Evolutionary conservation across 2,329 filamentous ascomycete species (phyloP), one percentile per base, ranked within the genome.

Genomic region (Talaromyces islandicus): DNA sequence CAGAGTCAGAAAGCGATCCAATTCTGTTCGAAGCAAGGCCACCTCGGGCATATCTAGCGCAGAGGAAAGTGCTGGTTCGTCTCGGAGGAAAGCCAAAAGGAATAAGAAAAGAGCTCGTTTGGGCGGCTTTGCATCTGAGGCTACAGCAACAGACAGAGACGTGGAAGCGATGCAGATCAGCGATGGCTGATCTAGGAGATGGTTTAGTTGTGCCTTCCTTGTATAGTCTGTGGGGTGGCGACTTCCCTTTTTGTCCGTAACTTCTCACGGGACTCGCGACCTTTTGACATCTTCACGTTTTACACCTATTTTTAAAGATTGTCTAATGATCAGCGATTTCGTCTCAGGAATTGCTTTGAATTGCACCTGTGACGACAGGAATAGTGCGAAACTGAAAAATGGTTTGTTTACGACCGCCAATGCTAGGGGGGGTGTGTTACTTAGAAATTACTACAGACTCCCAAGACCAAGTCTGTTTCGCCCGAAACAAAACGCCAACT

Each of bases 401-500:
- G 59, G 59, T 41, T 35, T 29, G 50, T 57, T 38, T 27, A 41
- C 30, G 17, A 52, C 17, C 17, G 48, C n/a, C 11, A 30, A 27
- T 29, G 17, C 27, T n/a, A n/a, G n/a, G n/a, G n/a, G n/a, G n/a
- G n/a, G n/a, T n/a, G 2, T 24, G 30, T 52, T 30, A 55, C 61
- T 59, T 21, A 61, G 3, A 24, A 52, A 3, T 7, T 0, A 12
- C 4, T 21, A 54, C 48, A 75, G 72, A 62, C 73, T 19, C 84
- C 85, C 29, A 87, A 86, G 72, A 66, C 24, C 43, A 62, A 62
- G 32, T 76, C 77, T 30, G 76, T 82, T 54, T 79, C 84, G 62
- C 83, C 85, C 60, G 76, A 79, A 12, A 80, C 81, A 43, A 88
- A 88, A 71, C 79, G 84, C 65, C 75, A 78, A 29, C 77, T 82